These are phyloP conservation scores for Echinosophora koreensis DNA, from an alignment of 306 rosid genomes.

Conservation along the genomic window DNA sequence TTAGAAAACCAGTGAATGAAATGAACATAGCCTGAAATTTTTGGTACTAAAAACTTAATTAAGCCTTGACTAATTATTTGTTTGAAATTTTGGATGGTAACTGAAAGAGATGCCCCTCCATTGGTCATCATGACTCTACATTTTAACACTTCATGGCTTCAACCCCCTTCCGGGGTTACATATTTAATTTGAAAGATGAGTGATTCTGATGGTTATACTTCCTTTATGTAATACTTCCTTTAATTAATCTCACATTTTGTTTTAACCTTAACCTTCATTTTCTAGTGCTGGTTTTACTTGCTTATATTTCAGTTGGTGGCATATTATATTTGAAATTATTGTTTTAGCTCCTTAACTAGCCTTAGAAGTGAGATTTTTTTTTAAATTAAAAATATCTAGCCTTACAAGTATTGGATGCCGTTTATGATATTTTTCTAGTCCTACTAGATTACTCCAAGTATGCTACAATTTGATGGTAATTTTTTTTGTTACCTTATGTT, in stretches of 20 bases:
- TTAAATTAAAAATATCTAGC: not conserved
- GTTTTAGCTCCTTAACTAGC: conserved; percentile 27
- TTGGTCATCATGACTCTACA: not conserved
- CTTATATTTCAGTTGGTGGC: conserved; percentile 26
- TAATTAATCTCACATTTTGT: conserved; percentile 12
- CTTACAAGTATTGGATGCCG: not conserved
- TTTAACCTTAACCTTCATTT: not conserved
- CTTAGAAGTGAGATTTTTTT: not conserved
- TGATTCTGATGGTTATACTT: not conserved
- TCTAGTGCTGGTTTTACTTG: conserved; percentile 13
- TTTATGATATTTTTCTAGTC: conserved; percentile 1
- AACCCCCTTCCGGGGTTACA: conserved; percentile 9
- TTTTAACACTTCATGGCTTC: conserved; percentile 8
- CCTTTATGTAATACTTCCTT: not conserved
- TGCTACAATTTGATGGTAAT: not conserved
- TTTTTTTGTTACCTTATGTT: conserved; percentile 15
- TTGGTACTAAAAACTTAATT: not conserved
- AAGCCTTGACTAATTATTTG: not conserved
- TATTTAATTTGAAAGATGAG: not conserved
- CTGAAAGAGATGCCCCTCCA: conserved; percentile 1
- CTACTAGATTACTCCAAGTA: conserved; percentile 8
- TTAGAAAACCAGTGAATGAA: conserved; percentile 17
- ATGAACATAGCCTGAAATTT: conserved; percentile 26
- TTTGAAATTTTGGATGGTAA: conserved; percentile 1
- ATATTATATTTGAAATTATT: conserved; percentile 26